phyloP scores from a whole-genome alignment of 1,139 yeast species.

The Kodamaea plutei region DNA sequence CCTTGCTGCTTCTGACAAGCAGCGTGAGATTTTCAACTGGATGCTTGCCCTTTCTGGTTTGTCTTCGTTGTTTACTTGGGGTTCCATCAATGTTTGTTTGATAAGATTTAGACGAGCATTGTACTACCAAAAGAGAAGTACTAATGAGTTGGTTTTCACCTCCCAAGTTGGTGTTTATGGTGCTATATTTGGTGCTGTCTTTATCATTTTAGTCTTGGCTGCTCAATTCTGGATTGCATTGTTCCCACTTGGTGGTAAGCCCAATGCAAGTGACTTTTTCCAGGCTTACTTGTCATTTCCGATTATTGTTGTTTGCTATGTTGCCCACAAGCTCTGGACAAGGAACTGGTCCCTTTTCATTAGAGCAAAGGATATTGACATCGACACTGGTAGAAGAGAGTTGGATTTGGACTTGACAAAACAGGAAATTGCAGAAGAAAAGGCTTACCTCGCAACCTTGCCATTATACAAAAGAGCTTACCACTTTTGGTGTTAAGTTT shows the following conservation, averaged over 20 bases:
- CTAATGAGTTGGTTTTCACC: conserved; percentile 29
- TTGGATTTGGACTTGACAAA: conserved; percentile 48
- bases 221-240: conserved; percentile 44
- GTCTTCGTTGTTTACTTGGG: conserved; percentile 36
- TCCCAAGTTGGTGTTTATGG: conserved; percentile 34
- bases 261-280: conserved; percentile 44
- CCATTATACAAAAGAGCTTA: conserved; percentile 30
- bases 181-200: conserved; percentile 25
- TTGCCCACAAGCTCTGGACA: conserved; percentile 49
- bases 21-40: conserved; percentile 33
- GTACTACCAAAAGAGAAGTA: conserved; percentile 27
- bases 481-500: conserved; percentile 46
- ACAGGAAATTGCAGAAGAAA: conserved; percentile 50
- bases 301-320: conserved; percentile 44
- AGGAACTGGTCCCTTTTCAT: conserved; percentile 39
- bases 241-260: conserved; percentile 33
- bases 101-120: conserved; percentile 36
- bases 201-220: conserved; percentile 29
- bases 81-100: conserved; percentile 32
- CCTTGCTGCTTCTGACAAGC: conserved; percentile 33
- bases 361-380: conserved; percentile 46
- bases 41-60: conserved; percentile 36
- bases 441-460: conserved; percentile 28
- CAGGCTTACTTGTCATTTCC: conserved; percentile 52
- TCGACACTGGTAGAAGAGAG: conserved; percentile 53